Base-by-base conservation (phyloP, 495 filamentous ascomycete species). In the Xanthoparmelia taractica region DNA sequence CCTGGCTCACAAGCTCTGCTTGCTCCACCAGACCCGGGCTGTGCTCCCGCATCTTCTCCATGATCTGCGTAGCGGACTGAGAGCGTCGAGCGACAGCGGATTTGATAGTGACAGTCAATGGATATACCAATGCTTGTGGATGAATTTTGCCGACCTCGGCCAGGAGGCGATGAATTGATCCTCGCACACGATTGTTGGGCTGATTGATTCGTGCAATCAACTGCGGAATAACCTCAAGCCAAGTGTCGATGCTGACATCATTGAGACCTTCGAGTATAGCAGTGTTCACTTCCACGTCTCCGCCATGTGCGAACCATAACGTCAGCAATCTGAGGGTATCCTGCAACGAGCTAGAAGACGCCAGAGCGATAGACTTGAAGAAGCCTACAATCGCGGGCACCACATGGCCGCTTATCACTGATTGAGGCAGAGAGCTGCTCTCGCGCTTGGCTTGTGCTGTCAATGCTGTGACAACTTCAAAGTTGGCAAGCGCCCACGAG, bases 61-160 rank as follows among this genome's bases (percentile, higher is more conserved):
- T 96, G 69, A 99, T 95, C 61, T 89, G 84, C 23, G 80, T 83
- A 17, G 95, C 94, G 38, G 91, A 92, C 68, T 88, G 86, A 33
- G 89, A 90, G 43, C 94, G 85, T 52, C 89, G 82, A 47, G 86
- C 82, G 43, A 84, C 78, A 68, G 91, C 88, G 5, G 94, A 97
- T 73, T 99, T 99, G 85, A 96, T 96, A 18, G 95, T 92, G 12
- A 99, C 95, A 0, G 95, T 97, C 67, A 99, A 81, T n/a, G 94
- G 92, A 71, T 97, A 99, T n/a, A 99, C 95, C 29, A 99, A 73
- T n/a, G 94, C 92, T 69, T 99, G 94, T 17, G 94, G 94, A 72
- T 99, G 94, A 15, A 89, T 85, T 64, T 91, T 87, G 50, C 94
- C 95, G 59, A 99, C 88, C 73, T 97, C 94, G 12, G 86, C 85